Conservation (phyloP, 305 asterid genomes). For the Fraxinus baroniana region DNA sequence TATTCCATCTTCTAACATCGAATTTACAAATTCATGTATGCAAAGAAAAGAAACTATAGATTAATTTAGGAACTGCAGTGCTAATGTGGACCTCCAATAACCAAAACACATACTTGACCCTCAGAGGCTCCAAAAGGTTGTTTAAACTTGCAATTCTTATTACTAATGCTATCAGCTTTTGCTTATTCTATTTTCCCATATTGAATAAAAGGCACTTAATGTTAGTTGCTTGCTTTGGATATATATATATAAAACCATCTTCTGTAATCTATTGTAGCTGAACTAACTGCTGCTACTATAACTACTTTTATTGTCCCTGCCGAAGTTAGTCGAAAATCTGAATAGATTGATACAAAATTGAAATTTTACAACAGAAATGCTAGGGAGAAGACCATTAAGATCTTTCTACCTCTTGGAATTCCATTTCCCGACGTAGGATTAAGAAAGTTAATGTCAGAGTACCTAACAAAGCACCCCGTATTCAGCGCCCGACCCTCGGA, state of each 20-base stretch:
- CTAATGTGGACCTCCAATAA: no score
- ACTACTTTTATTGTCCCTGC: conserved; percentile 16
- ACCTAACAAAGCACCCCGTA: conserved; percentile 41
- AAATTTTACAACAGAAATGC: neutral
- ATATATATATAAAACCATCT: no score
- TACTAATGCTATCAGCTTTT: neutral
- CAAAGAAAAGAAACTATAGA: no score
- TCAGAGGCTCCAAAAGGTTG: conserved; percentile 26
- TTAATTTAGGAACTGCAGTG: no score
- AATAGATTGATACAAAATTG: neutral
- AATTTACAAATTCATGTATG: no score
- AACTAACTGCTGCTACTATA: conserved; percentile 8
- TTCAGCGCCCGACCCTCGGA: conserved; percentile 33
- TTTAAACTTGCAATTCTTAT: neutral
- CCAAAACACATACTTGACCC: conserved; percentile 12
- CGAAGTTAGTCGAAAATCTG: neutral
- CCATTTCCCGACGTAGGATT: neutral
- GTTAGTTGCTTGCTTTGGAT: neutral
- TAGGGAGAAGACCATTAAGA: neutral
- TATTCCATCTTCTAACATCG: no score
- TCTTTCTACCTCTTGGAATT: conserved; percentile 31
- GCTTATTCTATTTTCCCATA: neutral
- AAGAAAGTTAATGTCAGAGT: conserved; percentile 35
- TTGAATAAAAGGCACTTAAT: neutral
- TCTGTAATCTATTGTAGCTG: neutral